Evolutionary conservation across 2,329 filamentous ascomycete species (phyloP).

Genomic region (Colletotrichum salicis): DNA sequence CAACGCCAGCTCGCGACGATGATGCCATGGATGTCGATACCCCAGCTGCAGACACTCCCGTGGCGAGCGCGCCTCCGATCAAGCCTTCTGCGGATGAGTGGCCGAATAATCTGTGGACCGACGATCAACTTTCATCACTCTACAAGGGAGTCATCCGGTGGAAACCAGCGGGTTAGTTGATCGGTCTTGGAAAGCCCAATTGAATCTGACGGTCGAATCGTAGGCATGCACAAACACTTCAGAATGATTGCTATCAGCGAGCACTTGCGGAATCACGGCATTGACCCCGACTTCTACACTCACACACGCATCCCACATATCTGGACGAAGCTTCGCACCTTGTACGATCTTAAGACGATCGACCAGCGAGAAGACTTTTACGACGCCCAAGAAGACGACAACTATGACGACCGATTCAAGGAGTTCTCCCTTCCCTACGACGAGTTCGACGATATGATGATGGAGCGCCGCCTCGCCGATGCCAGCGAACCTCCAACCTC

Average conservation of each 20-base stretch:
- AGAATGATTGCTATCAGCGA: constrained; percentile 88
- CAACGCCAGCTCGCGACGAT: constrained; percentile 62
- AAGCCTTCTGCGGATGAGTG: constrained; percentile 51
- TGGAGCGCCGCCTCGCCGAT: constrained; percentile 55
- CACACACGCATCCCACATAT: constrained; percentile 93
- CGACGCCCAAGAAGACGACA: constrained; percentile 66
- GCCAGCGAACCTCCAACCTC: constrained; percentile 60
- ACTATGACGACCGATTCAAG: constrained; percentile 69
- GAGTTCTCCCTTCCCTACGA: constrained; percentile 71
- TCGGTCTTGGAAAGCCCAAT: neutral
- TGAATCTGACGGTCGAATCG: constrained; percentile 36
- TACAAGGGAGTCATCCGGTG: constrained; percentile 93
- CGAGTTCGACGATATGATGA: constrained; percentile 59
- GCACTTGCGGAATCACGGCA: constrained; percentile 82
- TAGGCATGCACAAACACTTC: constrained; percentile 94
- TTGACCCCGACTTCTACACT: constrained; percentile 73
- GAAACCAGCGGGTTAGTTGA: constrained; percentile 85
- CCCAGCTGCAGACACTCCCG: constrained; percentile 62
- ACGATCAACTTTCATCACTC: constrained; percentile 91
- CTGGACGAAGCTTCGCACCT: constrained; percentile 84
- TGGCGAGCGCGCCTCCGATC: constrained; percentile 50
- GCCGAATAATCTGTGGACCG: constrained; percentile 84
- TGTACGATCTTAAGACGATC: constrained; percentile 87
- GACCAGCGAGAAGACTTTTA: constrained; percentile 81
- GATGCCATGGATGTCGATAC: constrained; percentile 71